phyloP scores from a whole-genome alignment of 352 stramenopile species.

The Phytophthora tubulina region DNA sequence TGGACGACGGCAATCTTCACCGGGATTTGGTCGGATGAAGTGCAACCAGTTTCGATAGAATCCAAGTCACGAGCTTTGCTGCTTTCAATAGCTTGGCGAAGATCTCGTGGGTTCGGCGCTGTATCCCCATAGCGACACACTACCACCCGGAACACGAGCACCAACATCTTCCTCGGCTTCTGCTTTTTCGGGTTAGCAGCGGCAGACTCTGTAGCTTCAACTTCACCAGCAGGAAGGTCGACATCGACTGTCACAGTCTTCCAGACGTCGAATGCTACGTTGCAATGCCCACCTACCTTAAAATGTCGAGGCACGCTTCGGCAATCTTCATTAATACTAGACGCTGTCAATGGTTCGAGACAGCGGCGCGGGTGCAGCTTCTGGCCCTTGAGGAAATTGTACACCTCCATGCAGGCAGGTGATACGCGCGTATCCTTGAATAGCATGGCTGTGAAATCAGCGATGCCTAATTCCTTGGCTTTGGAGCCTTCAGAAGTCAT shows the following conservation, averaged over 20 bases:
- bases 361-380: constrained; percentile 74
- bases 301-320: constrained; percentile 40
- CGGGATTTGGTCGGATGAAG: constrained; percentile 31
- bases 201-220: not conserved
- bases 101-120: constrained; percentile 35
- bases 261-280: constrained; percentile 70
- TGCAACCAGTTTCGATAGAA: constrained; percentile 2
- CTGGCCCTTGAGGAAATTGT: constrained; percentile 70
- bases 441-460: constrained; percentile 43
- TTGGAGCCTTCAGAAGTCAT: constrained; percentile 24
- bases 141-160: constrained; percentile 64
- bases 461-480: constrained; percentile 26
- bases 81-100: constrained; percentile 29
- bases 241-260: constrained; percentile 42
- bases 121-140: constrained; percentile 59
- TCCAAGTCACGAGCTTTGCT: constrained; percentile 12
- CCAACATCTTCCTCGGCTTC: constrained; percentile 53
- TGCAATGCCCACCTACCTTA: constrained; percentile 9
- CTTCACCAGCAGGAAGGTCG: not conserved
- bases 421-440: constrained; percentile 42
- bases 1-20: constrained; percentile 76
- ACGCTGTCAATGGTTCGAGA: constrained; percentile 16
- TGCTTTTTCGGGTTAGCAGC: constrained; percentile 39
- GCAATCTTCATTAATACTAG: constrained; percentile 4
- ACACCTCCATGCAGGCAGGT: constrained; percentile 58